Evolutionary conservation across 495 filamentous ascomycete species (phyloP), one percentile per base, ranked within the genome.

Genomic region (Penicillium antarcticum): DNA sequence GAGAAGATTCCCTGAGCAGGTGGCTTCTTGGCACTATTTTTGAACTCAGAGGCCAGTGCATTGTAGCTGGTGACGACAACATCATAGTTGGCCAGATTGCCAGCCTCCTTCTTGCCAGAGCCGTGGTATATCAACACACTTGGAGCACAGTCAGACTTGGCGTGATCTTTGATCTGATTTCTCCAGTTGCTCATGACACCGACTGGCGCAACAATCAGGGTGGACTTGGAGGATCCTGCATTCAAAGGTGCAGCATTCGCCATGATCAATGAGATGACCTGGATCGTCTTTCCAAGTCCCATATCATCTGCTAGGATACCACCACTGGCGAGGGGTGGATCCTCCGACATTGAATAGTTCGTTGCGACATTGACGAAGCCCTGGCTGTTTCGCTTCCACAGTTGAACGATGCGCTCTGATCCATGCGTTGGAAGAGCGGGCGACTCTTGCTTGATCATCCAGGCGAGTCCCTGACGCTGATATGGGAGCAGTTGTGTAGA

Each of bases 181-280:
- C 79, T 82, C 92, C 92, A 97, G 57, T 97, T 96, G 58, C 86
- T 92, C 87, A 97, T 94, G 8, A 96, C 89, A 42, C 85, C 84
- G 0, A 95, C 80, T 0, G 92, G 92, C 2, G 89, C 82, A 29
- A 96, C 75, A 51, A 97, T 94, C 24, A 97, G 73, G 4, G 91
- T 94, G 17, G 78, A 75, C 12, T 80, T 82, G 16, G 75, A 63
- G 4, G 70, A 66, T 0, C 42, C 52, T 5, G 62, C 52, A n/a
- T 64, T 67, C 12, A 58, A 66, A 6, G 70, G 63, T 10, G 71
- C 63, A 0, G 74, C 60, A 53, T 87, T 82, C 6, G 85, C 79
- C 53, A 91, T 67, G 36, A 97, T 87, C 24, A 95, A 62, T 44
- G 88, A 86, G 49, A 96, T 94, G 34, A 90, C 81, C 65, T 96